Conservation (phyloP, 1,284 basidiomycete species). For the Phellopilus nigrolimitatus region DNA sequence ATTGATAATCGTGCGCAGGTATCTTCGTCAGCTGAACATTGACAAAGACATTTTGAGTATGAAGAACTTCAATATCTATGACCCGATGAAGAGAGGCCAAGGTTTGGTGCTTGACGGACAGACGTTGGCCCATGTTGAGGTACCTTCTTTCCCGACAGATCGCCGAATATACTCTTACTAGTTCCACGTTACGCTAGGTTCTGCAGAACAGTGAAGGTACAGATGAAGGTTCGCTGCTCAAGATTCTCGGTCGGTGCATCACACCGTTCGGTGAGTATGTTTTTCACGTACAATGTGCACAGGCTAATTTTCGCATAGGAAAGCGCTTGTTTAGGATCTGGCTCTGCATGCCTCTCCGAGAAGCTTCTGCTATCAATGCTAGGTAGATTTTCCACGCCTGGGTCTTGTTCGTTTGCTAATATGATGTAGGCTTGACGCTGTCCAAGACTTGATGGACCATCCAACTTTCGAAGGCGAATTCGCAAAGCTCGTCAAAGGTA, state of each 20-base stretch:
- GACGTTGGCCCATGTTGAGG: conserved; percentile 90
- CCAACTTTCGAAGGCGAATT: conserved; percentile 75
- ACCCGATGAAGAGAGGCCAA: conserved; percentile 85
- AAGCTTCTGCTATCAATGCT: conserved; percentile 80
- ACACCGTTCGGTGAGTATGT: conserved; percentile 77
- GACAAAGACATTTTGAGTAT: conserved; percentile 90
- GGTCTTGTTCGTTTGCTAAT: conserved; percentile 14
- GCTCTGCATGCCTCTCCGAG: conserved; percentile 85
- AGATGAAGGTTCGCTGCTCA: conserved; percentile 82
- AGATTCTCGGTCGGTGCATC: conserved; percentile 78
- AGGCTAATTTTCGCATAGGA: conserved; percentile 39
- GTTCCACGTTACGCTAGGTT: conserved; percentile 41
- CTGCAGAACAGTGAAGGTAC: conserved; percentile 89
- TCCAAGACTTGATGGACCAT: conserved; percentile 81
- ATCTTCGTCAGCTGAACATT: conserved; percentile 87
- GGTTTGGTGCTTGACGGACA: conserved; percentile 89
- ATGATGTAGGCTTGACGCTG: conserved; percentile 74
- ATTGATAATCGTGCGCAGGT: conserved; percentile 40
- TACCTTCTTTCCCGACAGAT: conserved; percentile 27
- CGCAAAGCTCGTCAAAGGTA: conserved; percentile 65
- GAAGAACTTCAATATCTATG: conserved; percentile 95
- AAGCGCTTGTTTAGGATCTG: conserved; percentile 92
- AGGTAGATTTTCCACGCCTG: conserved; percentile 43
- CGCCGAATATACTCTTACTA: neutral
- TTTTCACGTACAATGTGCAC: conserved; percentile 12